Evolutionary conservation across 305 asterid species (phyloP).

Genomic region (Fraxinus nigra): DNA sequence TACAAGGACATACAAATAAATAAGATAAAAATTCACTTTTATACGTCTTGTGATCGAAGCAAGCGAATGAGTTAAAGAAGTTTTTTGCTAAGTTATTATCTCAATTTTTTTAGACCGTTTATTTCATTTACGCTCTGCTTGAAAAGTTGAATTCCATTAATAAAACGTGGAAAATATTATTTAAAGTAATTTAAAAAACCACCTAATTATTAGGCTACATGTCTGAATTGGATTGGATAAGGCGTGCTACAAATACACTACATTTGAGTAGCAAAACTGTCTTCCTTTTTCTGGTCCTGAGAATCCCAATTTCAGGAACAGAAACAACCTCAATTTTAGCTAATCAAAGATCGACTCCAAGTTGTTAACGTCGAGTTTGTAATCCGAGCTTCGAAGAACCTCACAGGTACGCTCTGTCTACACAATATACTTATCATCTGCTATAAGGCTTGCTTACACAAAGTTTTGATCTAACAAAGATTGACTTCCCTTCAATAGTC

Average conservation of each 20-base stretch:
- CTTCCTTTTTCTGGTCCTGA: neutral
- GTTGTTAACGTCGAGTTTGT: neutral
- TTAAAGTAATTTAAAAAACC: neutral
- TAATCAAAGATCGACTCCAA: neutral
- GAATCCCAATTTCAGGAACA: neutral
- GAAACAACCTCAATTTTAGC: neutral
- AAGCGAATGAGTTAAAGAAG: neutral
- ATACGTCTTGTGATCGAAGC: neutral
- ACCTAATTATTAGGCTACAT: neutral
- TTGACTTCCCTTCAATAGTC: neutral
- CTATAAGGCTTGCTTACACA: neutral
- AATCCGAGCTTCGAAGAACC: neutral
- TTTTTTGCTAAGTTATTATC: neutral
- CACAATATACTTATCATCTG: neutral
- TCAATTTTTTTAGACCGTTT: neutral
- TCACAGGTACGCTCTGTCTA: neutral
- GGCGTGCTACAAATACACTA: neutral
- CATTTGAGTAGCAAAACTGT: neutral
- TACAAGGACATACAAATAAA: neutral
- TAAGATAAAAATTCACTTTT: neutral
- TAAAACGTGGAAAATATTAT: neutral
- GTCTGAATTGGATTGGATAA: neutral
- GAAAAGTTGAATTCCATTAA: neutral
- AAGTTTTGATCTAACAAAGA: neutral
- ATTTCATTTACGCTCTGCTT: neutral